Base-by-base conservation (phyloP, 2,329 filamentous ascomycete genomes). In the Aspergillus pseudoterreus region DNA sequence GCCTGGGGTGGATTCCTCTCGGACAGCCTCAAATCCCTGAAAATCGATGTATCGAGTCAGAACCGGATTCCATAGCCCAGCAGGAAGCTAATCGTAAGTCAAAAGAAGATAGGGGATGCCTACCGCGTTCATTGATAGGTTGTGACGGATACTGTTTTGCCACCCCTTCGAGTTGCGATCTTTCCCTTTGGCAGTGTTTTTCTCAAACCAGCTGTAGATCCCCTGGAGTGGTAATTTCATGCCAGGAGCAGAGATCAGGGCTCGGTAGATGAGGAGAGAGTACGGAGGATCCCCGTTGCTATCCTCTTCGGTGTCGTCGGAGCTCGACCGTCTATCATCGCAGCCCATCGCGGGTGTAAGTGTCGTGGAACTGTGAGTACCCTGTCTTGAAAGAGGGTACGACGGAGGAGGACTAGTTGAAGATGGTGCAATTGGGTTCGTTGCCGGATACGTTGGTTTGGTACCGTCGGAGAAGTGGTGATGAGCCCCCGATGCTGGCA, bases 101-200 rank as follows among this genome's bases (percentile, higher is more conserved):
- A 56, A 50, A 33, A 51, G 17, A 47, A 57, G 45, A 22, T 8
- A 33, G 41, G 53, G 55, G 19, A 12, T 47, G 78, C 84, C 73
- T 82, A 96, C 92, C 54, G 81, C 80, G 63, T 97, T 97, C 92
- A 97, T 96, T 44, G 90, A 96, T 6, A 97, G 76, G 61, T 97
- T 97, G 70, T 97, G 92, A 2, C 92, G 83, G 58, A 97, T 95
- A 67, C 90, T 95, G 71, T 96, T 97, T 72, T 92, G 88, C 92
- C 92, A 97, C 9, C 92, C 92, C 61, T 85, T 87, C 11, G 71
- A 75, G 6, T 77, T 78, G 15, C 71, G 67, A 43, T 80, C 79
- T 47, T 78, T 83, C 4, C 82, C 83, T 70, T 94, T 96, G 59
- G 82, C 81, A 2, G 91, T 96, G 64, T 96, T 86, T 24, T 85